A percentile compares a stretch with the other conserved stretches of the same genome.
Evolutionary conservation across 495 filamentous ascomycete species (phyloP).

Genomic region (Annulohypoxylon maeteangense): DNA sequence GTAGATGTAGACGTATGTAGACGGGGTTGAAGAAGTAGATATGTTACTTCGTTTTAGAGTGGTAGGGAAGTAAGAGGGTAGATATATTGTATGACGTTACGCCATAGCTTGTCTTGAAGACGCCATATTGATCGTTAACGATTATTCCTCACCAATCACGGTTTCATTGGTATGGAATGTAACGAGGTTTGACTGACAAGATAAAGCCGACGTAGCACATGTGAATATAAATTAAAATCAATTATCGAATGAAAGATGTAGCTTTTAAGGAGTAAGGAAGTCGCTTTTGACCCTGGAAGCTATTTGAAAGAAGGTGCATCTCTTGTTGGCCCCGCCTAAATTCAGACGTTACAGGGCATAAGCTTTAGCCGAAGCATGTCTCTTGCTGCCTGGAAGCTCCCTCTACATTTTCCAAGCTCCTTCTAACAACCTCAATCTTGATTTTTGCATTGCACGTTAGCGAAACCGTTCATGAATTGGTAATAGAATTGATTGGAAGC

Average conservation of each 20-base stretch:
- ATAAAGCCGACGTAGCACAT: too few relatives aligned
- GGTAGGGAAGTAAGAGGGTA: not conserved
- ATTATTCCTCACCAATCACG: not conserved
- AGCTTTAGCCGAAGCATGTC: not conserved
- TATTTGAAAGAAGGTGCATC: not conserved
- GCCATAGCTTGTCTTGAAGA: not conserved
- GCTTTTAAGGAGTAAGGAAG: not conserved
- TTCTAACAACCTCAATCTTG: not conserved
- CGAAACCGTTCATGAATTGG: constrained; percentile 3
- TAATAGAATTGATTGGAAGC: constrained; percentile 2
- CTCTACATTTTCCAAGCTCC: too few relatives aligned
- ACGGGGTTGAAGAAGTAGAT: not conserved
- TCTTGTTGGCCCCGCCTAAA: not conserved
- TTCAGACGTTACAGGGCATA: not conserved
- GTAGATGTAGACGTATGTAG: not conserved
- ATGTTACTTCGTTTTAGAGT: not conserved
- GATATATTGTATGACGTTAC: not conserved
- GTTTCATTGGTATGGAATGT: not conserved
- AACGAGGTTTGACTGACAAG: too few relatives aligned
- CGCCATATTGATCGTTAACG: not conserved
- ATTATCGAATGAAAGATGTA: too few relatives aligned
- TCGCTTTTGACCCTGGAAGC: not conserved
- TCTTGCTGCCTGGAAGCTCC: not conserved
- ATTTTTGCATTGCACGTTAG: not conserved
- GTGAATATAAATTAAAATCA: too few relatives aligned